Evolutionary conservation across 441 rosid species (phyloP), one percentile per base, ranked within the genome.

Genomic region (Cnidoscolus chayamansa): DNA sequence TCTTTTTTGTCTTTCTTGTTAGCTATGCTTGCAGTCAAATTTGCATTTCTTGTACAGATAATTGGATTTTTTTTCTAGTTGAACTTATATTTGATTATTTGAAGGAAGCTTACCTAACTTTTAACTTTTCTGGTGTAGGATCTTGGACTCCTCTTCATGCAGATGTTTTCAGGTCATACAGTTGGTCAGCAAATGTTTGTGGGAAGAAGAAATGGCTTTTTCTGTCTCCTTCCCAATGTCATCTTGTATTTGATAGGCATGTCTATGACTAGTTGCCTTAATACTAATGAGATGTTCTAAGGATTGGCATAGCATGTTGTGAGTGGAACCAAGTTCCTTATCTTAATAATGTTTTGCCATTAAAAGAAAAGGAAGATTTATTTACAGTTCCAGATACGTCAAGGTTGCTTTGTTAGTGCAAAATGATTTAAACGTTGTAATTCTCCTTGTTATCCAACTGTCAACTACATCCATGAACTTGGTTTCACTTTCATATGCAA

Each of bases 131-230:
- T 64, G 6, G 80, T 40, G 75, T 86, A 95, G 98, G 98, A 77
- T 89, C 99, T 70, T 93, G 98, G 98, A 95, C 97, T 37, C 95
- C 98, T 75, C 89, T 95, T 74, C 98, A 95, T 63, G 97, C 97
- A 71, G 98, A 95, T 85, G 99, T 95, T 71, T 91, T 93, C 86
- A 84, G 97, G 82, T 93, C 99, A 51, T 93, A 86, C 75, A 95
- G 96, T 69, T 93, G 97, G 98, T 93, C 99, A 65, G 95, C 98
- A 7, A 95, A 93, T 53, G 95, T 90, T 5, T 93, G 98, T 56
- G 98, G 99, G 77, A 89, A 72, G 87, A 95, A 95, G 80, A 85
- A 76, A 77, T 95, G 97, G 98, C 79, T 89, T 75, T 89, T 93
- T 70, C 86, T 91, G 69, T 78, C 96, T 71, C 94, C 95, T 68